A percentile compares a stretch with the other conserved stretches of the same genome.
phyloP scores from a whole-genome alignment of 768 basidiomycete genomes.

The Kwoniella sp. region DNA sequence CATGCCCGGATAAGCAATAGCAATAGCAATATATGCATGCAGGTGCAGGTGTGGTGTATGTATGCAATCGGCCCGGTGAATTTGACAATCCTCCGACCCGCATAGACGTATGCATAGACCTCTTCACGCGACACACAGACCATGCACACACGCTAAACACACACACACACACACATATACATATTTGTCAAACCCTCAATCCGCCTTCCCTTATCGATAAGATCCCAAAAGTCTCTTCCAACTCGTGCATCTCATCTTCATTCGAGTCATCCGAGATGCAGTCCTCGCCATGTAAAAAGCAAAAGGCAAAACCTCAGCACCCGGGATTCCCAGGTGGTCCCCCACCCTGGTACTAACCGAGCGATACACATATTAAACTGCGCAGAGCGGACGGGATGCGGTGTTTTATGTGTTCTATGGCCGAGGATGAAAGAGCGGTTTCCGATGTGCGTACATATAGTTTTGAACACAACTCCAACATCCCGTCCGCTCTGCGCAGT shows the following conservation, averaged over 20 bases:
- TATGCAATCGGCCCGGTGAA: too few species aligned
- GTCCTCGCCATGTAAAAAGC: not conserved
- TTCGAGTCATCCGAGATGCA: not conserved
- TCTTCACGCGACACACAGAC: not conserved
- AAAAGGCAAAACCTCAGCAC: slow-evolving; percentile 12
- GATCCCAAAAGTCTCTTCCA: too few species aligned
- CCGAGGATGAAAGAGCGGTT: not conserved
- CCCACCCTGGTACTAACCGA: slow-evolving; percentile 20
- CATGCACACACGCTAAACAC: not conserved
- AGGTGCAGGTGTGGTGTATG: too few species aligned
- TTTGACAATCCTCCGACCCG: too few species aligned
- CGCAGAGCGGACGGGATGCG: slow-evolving; percentile 2
- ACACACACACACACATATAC: not conserved
- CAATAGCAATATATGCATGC: too few species aligned
- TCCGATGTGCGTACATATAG: not conserved
- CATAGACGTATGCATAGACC: too few species aligned
- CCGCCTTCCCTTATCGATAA: too few species aligned
- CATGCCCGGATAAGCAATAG: not conserved
- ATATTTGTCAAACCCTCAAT: not conserved
- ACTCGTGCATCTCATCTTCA: not conserved
- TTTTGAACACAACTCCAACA: too few species aligned
- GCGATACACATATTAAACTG: slow-evolving; percentile 6
- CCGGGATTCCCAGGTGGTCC: slow-evolving; percentile 18
- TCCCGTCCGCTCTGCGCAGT: too few species aligned
- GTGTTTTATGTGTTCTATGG: slow-evolving; percentile 1